A percentile compares a stretch with the other conserved stretches of the same genome.
phyloP scores from a whole-genome alignment of 2,329 filamentous ascomycete species.

The Fusarium aywerte region DNA sequence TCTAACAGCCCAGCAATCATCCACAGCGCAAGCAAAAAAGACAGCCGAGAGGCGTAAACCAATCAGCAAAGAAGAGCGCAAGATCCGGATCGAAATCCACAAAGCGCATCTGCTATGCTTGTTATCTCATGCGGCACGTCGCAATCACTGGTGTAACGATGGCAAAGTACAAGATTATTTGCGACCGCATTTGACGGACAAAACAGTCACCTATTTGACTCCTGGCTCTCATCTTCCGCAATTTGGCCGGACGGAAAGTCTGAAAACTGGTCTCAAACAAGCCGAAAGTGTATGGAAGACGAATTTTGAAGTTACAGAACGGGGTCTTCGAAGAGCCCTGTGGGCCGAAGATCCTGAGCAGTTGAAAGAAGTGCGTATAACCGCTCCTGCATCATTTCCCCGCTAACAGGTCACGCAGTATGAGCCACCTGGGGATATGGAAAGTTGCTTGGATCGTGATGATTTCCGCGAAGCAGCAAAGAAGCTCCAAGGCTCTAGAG shows the following conservation, averaged over 20 bases:
- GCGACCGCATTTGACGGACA: constrained; percentile 71
- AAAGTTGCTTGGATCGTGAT: constrained; percentile 72
- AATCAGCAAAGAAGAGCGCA: constrained; percentile 64
- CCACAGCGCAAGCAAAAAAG: constrained; percentile 47
- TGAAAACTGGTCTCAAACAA: constrained; percentile 81
- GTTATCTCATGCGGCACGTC: constrained; percentile 77
- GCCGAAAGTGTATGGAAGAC: constrained; percentile 73
- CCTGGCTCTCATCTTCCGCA: constrained; percentile 75
- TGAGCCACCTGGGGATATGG: constrained; percentile 69
- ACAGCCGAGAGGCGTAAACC: constrained; percentile 60
- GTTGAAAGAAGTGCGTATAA: constrained; percentile 63
- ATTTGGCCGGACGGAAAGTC: constrained; percentile 78
- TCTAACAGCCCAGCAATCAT: constrained; percentile 59
- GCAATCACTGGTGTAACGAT: constrained; percentile 93
- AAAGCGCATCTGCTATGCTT: constrained; percentile 88
- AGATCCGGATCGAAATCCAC: constrained; percentile 77
- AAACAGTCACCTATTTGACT: constrained; percentile 73
- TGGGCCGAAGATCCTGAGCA: constrained; percentile 79
- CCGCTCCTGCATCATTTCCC: neutral
- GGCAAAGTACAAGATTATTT: constrained; percentile 72
- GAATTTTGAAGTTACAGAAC: constrained; percentile 76
- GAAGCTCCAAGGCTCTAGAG: constrained; percentile 81
- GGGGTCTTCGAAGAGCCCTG: constrained; percentile 74
- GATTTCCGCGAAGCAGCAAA: constrained; percentile 80
- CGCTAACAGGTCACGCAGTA: constrained; percentile 56